A percentile compares a stretch with the other conserved stretches of the same genome.
Conservation (phyloP, 495 filamentous ascomycete genomes). For the Glonium stellatum region DNA sequence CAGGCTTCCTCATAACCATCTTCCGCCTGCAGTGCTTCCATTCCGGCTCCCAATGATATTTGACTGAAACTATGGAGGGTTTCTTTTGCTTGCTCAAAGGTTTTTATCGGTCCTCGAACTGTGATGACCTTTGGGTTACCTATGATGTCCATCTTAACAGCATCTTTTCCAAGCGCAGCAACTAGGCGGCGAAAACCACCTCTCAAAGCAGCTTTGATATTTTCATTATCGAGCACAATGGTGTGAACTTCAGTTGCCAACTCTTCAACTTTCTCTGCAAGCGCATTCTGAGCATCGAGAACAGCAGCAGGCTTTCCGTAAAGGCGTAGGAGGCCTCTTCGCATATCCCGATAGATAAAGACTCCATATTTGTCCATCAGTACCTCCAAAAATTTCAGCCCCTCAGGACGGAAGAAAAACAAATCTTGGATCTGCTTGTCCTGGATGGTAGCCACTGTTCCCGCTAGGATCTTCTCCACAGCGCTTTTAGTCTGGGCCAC, state of each 20-base stretch:
- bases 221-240: conserved; percentile 12
- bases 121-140: conserved; percentile 14
- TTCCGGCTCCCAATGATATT: not conserved
- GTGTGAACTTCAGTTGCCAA: conserved; percentile 6
- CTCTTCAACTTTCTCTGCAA: conserved; percentile 8
- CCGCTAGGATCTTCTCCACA: conserved; percentile 17
- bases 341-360: conserved; percentile 11
- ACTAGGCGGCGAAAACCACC: conserved; percentile 17
- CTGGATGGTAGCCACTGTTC: conserved; percentile 9
- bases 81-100: conserved; percentile 3
- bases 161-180: conserved; percentile 16
- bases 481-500: conserved; percentile 8
- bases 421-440: not conserved
- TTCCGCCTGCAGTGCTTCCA: not conserved
- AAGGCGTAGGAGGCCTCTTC: conserved; percentile 5
- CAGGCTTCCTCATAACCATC: not conserved
- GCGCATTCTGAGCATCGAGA: not conserved
- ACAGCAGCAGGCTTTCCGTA: conserved; percentile 6
- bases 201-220: conserved; percentile 4
- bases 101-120: conserved; percentile 6
- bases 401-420: conserved; percentile 8
- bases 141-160: conserved; percentile 14
- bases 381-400: conserved; percentile 1
- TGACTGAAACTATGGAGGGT: not conserved
- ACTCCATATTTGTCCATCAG: conserved; percentile 4